Conservation (phyloP, 805 yeast genomes). For the Candida awuae region DNA sequence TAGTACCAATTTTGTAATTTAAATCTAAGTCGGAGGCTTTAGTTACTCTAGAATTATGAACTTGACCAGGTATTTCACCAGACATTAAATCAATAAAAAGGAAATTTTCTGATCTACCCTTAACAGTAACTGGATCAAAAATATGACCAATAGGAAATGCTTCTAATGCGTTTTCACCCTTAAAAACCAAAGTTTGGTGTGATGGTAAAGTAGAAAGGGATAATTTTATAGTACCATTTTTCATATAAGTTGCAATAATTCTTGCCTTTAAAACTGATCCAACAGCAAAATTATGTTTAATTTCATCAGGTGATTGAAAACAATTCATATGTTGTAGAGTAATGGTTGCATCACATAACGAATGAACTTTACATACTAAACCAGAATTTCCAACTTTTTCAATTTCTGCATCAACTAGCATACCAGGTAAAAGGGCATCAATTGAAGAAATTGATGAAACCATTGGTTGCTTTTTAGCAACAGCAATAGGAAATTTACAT, state of each 20-base stretch:
- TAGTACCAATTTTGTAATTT: constrained; percentile 54
- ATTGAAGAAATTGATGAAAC: constrained; percentile 56
- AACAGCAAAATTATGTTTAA: constrained; percentile 56
- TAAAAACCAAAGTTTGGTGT: constrained; percentile 31
- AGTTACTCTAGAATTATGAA: constrained; percentile 66
- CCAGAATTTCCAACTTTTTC: constrained; percentile 56
- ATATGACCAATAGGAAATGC: constrained; percentile 77
- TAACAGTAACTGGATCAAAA: constrained; percentile 50
- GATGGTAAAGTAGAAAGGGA: constrained; percentile 58
- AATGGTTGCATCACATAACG: constrained; percentile 64
- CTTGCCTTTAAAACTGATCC: constrained; percentile 68
- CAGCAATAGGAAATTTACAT: constrained; percentile 38
- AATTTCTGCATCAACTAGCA: constrained; percentile 64
- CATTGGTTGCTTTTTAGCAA: constrained; percentile 39
- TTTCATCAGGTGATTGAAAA: constrained; percentile 29
- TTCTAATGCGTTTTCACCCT: constrained; percentile 33
- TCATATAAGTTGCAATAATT: constrained; percentile 48
- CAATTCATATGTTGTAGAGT: constrained; percentile 56
- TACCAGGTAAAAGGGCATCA: constrained; percentile 83
- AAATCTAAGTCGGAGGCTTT: constrained; percentile 36
- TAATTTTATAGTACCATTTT: constrained; percentile 46
- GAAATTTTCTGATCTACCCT: constrained; percentile 51
- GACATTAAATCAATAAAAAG: constrained; percentile 52
- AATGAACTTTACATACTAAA: constrained; percentile 61
- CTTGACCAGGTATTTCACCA: constrained; percentile 53